Percentiles rank a stretch among this genome's conserved stretches.
Evolutionary conservation across 768 basidiomycete species (phyloP).

Genomic region (Tricholoma matsutake): DNA sequence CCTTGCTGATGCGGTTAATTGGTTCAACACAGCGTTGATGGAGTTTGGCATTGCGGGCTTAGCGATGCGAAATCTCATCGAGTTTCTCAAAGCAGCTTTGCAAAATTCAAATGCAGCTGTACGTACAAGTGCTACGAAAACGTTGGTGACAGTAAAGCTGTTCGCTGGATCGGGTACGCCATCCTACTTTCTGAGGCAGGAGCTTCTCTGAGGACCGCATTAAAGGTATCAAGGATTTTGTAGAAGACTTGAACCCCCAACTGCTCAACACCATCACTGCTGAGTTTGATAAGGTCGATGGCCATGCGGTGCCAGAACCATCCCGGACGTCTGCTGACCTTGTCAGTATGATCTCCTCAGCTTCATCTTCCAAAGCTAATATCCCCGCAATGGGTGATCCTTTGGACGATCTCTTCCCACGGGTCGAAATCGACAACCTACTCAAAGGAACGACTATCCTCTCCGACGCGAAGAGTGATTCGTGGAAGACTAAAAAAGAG

Average conservation of each 20-base stretch:
- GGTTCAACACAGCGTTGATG: slow-evolving; percentile 81
- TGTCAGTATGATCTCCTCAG: slow-evolving; percentile 42
- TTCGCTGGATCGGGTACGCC: slow-evolving; percentile 83
- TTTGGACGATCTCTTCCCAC: slow-evolving; percentile 91
- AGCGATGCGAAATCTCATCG: slow-evolving; percentile 79
- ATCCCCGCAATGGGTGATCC: slow-evolving; percentile 54
- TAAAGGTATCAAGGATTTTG: slow-evolving; percentile 83
- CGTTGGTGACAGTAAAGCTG: slow-evolving; percentile 85
- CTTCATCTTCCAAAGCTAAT: slow-evolving; percentile 39
- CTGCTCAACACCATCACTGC: slow-evolving; percentile 83
- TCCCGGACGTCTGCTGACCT: slow-evolving; percentile 76
- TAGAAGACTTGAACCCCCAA: slow-evolving; percentile 94
- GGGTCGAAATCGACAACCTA: slow-evolving; percentile 87
- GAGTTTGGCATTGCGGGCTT: slow-evolving; percentile 93
- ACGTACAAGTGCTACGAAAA: slow-evolving; percentile 89
- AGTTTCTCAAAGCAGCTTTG: slow-evolving; percentile 82
- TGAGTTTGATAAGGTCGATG: slow-evolving; percentile 93
- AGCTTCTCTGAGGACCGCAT: neutral
- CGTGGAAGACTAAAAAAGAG: slow-evolving; percentile 97
- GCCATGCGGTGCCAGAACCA: slow-evolving; percentile 72
- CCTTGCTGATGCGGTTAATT: slow-evolving; percentile 83
- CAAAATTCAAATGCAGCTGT: slow-evolving; percentile 95
- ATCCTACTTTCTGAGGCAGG: neutral
- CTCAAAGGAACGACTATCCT: slow-evolving; percentile 82
- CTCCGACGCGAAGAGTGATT: slow-evolving; percentile 83